These are phyloP conservation scores for Triangularia verruculosa DNA, from an alignment of 2,329 filamentous ascomycete genomes.

Conservation along the genomic window DNA sequence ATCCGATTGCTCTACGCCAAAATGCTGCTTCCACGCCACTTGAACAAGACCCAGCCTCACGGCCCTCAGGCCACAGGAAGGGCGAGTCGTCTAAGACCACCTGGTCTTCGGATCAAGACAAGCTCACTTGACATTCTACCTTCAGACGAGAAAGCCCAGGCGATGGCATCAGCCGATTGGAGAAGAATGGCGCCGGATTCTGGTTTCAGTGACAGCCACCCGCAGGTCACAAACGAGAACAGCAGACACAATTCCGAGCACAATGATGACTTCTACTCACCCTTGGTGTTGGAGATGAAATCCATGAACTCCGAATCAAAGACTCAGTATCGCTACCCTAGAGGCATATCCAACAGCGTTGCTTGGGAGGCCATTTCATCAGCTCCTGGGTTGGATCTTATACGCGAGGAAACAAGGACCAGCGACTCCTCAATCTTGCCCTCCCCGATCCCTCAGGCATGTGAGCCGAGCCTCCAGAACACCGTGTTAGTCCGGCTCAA, in stretches of 20 bases:
- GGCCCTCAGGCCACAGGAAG: conserved; percentile 7
- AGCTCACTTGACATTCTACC: conserved; percentile 4
- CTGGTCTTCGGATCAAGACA: conserved; percentile 18
- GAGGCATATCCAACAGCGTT: not conserved
- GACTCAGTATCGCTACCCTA: conserved; percentile 13
- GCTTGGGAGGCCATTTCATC: conserved; percentile 23
- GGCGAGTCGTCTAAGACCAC: conserved; percentile 7
- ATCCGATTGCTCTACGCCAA: not conserved
- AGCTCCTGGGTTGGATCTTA: conserved; percentile 12
- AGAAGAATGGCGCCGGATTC: conserved; percentile 17
- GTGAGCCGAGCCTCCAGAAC: not conserved
- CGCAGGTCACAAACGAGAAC: not conserved
- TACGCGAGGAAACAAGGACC: not conserved
- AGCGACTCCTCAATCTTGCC: not conserved
- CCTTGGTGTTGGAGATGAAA: conserved; percentile 6
- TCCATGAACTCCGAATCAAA: conserved; percentile 9
- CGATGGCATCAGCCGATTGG: conserved; percentile 25
- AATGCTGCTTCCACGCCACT: not conserved
- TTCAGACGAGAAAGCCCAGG: conserved; percentile 17
- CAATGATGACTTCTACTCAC: not conserved
- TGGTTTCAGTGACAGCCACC: conserved; percentile 3
- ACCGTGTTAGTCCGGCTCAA: conserved; percentile 19
- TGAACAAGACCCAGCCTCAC: not conserved
- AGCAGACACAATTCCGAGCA: not conserved
- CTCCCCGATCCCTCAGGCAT: not conserved